phyloP scores from a whole-genome alignment of 257 asterid genomes.

The Rubia yunnanensis region DNA sequence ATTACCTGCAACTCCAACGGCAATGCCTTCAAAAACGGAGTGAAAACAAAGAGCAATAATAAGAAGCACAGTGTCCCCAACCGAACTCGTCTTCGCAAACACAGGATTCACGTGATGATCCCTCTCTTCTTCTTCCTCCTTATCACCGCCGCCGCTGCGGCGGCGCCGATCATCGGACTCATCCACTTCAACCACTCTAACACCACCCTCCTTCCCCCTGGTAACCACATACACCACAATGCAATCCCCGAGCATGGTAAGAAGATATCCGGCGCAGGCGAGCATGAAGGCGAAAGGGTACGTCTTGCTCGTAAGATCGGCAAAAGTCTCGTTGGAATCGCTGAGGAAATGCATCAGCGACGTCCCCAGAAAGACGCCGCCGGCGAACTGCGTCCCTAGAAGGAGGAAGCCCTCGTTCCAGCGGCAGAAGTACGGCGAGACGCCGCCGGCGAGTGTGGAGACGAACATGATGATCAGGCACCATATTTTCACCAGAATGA shows the following conservation, averaged over 20 bases:
- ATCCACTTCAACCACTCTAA: slow-evolving; percentile 26
- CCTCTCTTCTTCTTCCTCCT: slow-evolving; percentile 6
- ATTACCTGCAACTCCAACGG: slow-evolving; percentile 85
- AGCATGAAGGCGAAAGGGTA: slow-evolving; percentile 84
- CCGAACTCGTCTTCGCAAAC: slow-evolving; percentile 33
- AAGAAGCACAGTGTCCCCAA: slow-evolving; percentile 62
- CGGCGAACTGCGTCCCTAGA: slow-evolving; percentile 81
- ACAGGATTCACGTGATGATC: slow-evolving; percentile 16
- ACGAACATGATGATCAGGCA: slow-evolving; percentile 56
- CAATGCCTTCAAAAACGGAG: slow-evolving; percentile 86
- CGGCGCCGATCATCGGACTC: slow-evolving; percentile 18
- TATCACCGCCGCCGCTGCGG: not conserved
- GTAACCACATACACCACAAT: slow-evolving; percentile 28
- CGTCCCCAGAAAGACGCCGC: slow-evolving; percentile 83
- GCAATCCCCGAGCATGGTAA: slow-evolving; percentile 72
- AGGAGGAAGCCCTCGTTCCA: slow-evolving; percentile 79
- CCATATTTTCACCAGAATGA: slow-evolving; percentile 62
- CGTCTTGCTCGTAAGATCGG: slow-evolving; percentile 30
- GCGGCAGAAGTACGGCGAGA: slow-evolving; percentile 66
- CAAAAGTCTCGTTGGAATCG: slow-evolving; percentile 44
- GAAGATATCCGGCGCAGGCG: slow-evolving; percentile 57
- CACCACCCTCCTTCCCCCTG: slow-evolving; percentile 13
- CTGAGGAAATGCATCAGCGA: slow-evolving; percentile 82
- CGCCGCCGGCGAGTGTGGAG: slow-evolving; percentile 62
- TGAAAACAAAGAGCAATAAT: slow-evolving; percentile 78